Percentiles rank a stretch among this genome's conserved stretches.
Evolutionary conservation across 2,329 filamentous ascomycete genomes (phyloP).

Genomic region (Cladosporium sp.): DNA sequence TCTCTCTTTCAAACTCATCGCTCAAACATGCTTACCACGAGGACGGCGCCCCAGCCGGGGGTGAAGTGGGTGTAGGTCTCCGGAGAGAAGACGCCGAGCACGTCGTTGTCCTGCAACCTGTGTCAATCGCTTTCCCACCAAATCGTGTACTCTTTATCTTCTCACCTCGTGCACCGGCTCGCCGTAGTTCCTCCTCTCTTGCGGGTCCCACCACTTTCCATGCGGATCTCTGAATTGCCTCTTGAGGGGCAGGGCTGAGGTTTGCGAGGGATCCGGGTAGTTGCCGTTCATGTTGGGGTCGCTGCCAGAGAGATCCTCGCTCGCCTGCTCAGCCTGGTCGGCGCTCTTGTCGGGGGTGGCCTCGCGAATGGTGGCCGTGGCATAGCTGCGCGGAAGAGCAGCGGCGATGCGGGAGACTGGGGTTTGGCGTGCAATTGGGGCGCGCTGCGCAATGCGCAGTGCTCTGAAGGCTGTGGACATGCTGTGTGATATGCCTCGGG

Average conservation of each 20-base stretch:
- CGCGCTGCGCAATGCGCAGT: constrained; percentile 25
- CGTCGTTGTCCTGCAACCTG: constrained; percentile 66
- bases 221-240: constrained; percentile 90
- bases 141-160: background rate
- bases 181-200: constrained; percentile 94
- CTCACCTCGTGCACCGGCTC: constrained; percentile 79
- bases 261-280: constrained; percentile 68
- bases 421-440: constrained; percentile 24
- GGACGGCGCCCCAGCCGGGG: constrained; percentile 66
- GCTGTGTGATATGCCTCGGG: constrained; percentile 5
- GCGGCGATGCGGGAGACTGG: constrained; percentile 20
- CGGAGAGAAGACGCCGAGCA: constrained; percentile 82
- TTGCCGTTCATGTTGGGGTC: constrained; percentile 65
- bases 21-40: constrained; percentile 25
- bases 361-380: constrained; percentile 16
- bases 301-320: constrained; percentile 25
- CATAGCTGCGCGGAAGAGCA: constrained; percentile 23
- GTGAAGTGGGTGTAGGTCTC: constrained; percentile 85
- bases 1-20: background rate
- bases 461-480: constrained; percentile 26
- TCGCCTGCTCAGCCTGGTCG: constrained; percentile 24
- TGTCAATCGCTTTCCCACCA: constrained; percentile 2
- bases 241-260: constrained; percentile 58
- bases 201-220: constrained; percentile 94
- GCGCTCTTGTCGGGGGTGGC: constrained; percentile 24